Evolutionary conservation across 2,329 filamentous ascomycete genomes (phyloP).

Genomic region (Zymoseptoria ardabiliae): DNA sequence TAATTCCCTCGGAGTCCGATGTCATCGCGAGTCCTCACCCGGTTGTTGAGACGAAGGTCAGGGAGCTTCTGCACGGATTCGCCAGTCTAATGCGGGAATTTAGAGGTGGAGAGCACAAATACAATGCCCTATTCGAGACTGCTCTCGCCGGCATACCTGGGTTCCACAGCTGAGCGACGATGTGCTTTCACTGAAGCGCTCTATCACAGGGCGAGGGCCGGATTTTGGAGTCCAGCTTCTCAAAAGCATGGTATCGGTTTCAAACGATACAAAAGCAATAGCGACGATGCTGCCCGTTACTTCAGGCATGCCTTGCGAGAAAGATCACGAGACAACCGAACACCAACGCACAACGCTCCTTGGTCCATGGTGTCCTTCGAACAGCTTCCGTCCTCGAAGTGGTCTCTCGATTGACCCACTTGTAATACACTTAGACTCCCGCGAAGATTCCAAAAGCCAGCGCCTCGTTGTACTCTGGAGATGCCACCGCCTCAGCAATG

Average conservation of each 20-base stretch:
- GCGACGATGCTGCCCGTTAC: too few species aligned
- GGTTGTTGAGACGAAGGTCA: conserved; percentile 1
- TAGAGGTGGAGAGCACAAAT: conserved; percentile 17
- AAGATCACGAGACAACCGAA: too few species aligned
- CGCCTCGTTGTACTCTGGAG: not conserved
- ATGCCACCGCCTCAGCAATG: not conserved
- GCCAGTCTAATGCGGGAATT: conserved; percentile 15
- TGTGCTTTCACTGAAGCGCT: too few species aligned
- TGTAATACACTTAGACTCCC: not conserved
- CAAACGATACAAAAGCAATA: too few species aligned
- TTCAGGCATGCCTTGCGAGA: too few species aligned
- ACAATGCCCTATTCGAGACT: conserved; percentile 12
- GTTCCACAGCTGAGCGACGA: not conserved
- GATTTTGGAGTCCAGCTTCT: too few species aligned
- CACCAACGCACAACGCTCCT: too few species aligned
- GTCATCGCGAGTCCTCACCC: conserved; percentile 2
- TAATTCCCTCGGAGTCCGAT: conserved; percentile 9
- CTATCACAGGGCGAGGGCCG: too few species aligned
- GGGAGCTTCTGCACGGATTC: conserved; percentile 11
- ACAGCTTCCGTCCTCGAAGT: too few species aligned
- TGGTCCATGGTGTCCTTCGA: too few species aligned
- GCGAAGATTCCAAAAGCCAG: not conserved
- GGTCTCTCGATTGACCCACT: too few species aligned
- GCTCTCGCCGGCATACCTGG: conserved; percentile 5
- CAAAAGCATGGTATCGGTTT: too few species aligned